Evolutionary conservation across 2,329 filamentous ascomycete species (phyloP).

Genomic region (Meredithiella fracta): DNA sequence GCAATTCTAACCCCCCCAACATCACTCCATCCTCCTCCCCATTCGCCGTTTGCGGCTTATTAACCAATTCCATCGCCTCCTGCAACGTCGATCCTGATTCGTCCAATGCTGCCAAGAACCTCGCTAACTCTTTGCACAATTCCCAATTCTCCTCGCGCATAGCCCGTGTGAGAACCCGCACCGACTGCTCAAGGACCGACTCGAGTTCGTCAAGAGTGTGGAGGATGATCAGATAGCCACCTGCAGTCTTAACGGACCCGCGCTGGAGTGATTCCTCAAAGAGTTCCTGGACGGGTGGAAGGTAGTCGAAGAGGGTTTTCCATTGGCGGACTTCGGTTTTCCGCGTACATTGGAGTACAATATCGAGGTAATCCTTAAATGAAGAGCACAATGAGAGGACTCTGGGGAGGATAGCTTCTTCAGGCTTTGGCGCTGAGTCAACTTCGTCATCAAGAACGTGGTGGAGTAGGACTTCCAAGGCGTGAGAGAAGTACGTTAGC

Average conservation of each 20-base stretch:
- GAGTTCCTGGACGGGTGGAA: slow-evolving; percentile 77
- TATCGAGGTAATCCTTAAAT: slow-evolving; percentile 77
- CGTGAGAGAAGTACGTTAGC: slow-evolving; percentile 83
- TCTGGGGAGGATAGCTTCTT: slow-evolving; percentile 46
- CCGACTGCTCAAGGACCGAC: slow-evolving; percentile 57
- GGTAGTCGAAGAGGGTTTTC: slow-evolving; percentile 80
- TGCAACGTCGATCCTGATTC: slow-evolving; percentile 65
- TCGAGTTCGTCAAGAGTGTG: slow-evolving; percentile 63
- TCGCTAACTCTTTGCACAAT: slow-evolving; percentile 79
- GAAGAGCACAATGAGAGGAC: slow-evolving; percentile 51
- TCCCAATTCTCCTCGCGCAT: slow-evolving; percentile 86
- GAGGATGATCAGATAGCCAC: slow-evolving; percentile 86
- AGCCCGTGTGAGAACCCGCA: slow-evolving; percentile 64
- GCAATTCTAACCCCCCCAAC: slow-evolving; percentile 6
- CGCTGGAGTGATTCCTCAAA: slow-evolving; percentile 83
- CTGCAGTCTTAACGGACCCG: slow-evolving; percentile 82
- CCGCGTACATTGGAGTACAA: slow-evolving; percentile 88
- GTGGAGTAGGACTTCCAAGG: slow-evolving; percentile 79
- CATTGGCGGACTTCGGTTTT: slow-evolving; percentile 94
- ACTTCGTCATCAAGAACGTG: slow-evolving; percentile 90
- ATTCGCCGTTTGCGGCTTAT: slow-evolving; percentile 20
- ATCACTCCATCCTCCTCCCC: slow-evolving; percentile 21
- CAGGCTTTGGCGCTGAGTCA: slow-evolving; percentile 48
- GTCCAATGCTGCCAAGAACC: slow-evolving; percentile 90
- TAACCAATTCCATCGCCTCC: slow-evolving; percentile 50